A percentile compares a stretch with the other conserved stretches of the same genome.
Conservation (phyloP, 305 asterid genomes). For the Fraxinus angustifolia region DNA sequence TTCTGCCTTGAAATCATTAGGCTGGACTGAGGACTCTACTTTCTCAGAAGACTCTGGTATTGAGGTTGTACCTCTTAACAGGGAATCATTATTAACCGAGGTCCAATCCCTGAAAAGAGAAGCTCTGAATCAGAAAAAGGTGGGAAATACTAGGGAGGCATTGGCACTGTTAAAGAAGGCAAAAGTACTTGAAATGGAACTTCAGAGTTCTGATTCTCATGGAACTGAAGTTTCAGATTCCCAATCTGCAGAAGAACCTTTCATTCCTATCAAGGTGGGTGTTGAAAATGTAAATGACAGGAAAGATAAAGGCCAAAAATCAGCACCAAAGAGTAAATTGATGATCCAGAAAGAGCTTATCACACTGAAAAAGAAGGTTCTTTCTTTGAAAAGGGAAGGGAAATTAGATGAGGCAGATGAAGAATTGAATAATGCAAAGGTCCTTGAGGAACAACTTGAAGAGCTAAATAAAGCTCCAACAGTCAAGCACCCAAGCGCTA, state of each 20-base stretch:
- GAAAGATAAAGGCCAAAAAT: slow-evolving; percentile 27
- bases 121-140: slow-evolving; percentile 65
- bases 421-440: slow-evolving; percentile 77
- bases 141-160: slow-evolving; percentile 73
- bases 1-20: slow-evolving; percentile 67
- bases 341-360: slow-evolving; percentile 82
- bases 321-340: slow-evolving; percentile 60
- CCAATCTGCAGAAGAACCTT: slow-evolving; percentile 26
- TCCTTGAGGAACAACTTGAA: slow-evolving; percentile 88
- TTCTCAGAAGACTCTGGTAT: slow-evolving; percentile 31
- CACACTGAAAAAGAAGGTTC: slow-evolving; percentile 76
- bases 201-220: slow-evolving; percentile 32
- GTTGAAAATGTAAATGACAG: slow-evolving; percentile 13
- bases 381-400: slow-evolving; percentile 81
- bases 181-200: slow-evolving; percentile 55
- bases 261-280: slow-evolving; percentile 17
- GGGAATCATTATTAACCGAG: slow-evolving; percentile 46
- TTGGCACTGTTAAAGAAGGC: slow-evolving; percentile 68
- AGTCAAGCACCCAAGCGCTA: slow-evolving; percentile 29
- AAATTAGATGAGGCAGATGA: slow-evolving; percentile 73
- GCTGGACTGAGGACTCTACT: slow-evolving; percentile 74
- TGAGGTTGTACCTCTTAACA: slow-evolving; percentile 27
- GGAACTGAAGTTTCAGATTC: slow-evolving; percentile 22
- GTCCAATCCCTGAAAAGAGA: slow-evolving; percentile 67
- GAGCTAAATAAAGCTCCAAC: slow-evolving; percentile 57